Evolutionary conservation across 2,329 filamentous ascomycete species (phyloP).

Genomic region (Lojkania enalia): DNA sequence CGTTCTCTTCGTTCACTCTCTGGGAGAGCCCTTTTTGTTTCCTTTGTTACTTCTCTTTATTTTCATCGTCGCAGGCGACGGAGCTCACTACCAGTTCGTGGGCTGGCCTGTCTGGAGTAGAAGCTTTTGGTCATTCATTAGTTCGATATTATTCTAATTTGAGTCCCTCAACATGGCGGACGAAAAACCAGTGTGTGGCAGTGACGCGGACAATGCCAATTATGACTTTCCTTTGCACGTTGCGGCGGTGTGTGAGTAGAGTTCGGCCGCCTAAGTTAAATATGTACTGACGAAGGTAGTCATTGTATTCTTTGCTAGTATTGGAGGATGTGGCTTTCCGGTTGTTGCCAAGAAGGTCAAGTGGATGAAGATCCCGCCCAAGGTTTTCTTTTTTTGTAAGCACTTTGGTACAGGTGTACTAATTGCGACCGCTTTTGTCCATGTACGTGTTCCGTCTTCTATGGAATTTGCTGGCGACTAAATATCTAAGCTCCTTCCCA

Average conservation of each 20-base stretch:
- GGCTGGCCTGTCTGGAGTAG: slow-evolving; percentile 30
- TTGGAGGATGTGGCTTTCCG: slow-evolving; percentile 43
- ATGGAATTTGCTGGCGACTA: slow-evolving; percentile 4
- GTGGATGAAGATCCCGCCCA: slow-evolving; percentile 61
- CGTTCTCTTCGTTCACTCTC: slow-evolving; percentile 34
- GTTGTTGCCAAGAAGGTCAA: slow-evolving; percentile 55
- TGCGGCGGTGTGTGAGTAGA: slow-evolving; percentile 43
- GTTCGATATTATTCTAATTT: slow-evolving; percentile 15
- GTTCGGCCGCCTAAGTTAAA: neutral
- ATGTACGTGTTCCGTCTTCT: slow-evolving; percentile 45
- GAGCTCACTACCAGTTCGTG: slow-evolving; percentile 17
- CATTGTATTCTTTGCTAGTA: slow-evolving; percentile 44
- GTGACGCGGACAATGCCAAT: slow-evolving; percentile 27
- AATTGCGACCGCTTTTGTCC: slow-evolving; percentile 85
- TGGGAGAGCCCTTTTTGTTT: slow-evolving; percentile 34
- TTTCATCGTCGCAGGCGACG: slow-evolving; percentile 41
- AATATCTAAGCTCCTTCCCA: slow-evolving; percentile 55
- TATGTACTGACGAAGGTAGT: slow-evolving; percentile 30
- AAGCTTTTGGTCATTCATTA: slow-evolving; percentile 19
- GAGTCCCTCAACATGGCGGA: slow-evolving; percentile 25
- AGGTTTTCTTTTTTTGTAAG: slow-evolving; percentile 64
- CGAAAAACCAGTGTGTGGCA: slow-evolving; percentile 41
- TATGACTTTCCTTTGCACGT: slow-evolving; percentile 46
- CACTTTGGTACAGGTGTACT: slow-evolving; percentile 74
- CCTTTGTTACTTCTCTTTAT: slow-evolving; percentile 21